phyloP scores from a whole-genome alignment of 2,329 filamentous ascomycete genomes.

The Colletotrichum sojae region DNA sequence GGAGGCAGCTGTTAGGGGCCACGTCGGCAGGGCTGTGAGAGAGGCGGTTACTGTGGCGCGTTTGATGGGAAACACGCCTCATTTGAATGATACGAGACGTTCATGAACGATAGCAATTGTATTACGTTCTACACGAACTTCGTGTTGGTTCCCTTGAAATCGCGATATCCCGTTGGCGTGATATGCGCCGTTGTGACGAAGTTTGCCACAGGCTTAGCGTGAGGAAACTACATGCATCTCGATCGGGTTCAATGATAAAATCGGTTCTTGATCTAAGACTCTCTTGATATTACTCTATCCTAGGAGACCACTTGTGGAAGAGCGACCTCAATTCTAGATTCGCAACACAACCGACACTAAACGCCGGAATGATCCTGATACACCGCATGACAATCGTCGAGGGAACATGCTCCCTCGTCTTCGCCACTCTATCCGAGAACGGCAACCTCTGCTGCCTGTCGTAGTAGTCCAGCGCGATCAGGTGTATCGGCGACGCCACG shows the following conservation, averaged over 20 bases:
- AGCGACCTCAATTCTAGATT: conserved; percentile 43
- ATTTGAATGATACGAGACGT: conserved; percentile 57
- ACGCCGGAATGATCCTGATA: conserved; percentile 49
- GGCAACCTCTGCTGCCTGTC: conserved; percentile 44
- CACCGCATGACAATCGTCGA: conserved; percentile 48
- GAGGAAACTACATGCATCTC: too few relatives aligned
- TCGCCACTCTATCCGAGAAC: conserved; percentile 41
- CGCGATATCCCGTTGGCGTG: too few relatives aligned
- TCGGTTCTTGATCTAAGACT: background rate
- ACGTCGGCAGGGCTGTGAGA: conserved; percentile 58
- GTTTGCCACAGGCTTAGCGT: too few relatives aligned
- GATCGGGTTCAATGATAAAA: background rate
- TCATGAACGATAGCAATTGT: background rate
- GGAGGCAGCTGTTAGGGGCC: conserved; percentile 66
- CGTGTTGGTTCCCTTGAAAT: too few relatives aligned
- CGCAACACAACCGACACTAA: conserved; percentile 48
- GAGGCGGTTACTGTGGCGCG: conserved; percentile 63
- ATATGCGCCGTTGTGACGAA: too few relatives aligned
- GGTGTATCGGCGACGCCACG: conserved; percentile 49
- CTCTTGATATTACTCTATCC: background rate
- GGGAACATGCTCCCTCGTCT: conserved; percentile 44
- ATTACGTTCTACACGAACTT: too few relatives aligned
- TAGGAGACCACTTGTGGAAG: conserved; percentile 2
- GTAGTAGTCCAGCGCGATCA: conserved; percentile 43
- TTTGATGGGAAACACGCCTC: conserved; percentile 54